Evolutionary conservation across 176 grass and related monocot species (phyloP), one percentile per base, ranked within the genome.

Genomic region (Eremochloa ophiuroides): DNA sequence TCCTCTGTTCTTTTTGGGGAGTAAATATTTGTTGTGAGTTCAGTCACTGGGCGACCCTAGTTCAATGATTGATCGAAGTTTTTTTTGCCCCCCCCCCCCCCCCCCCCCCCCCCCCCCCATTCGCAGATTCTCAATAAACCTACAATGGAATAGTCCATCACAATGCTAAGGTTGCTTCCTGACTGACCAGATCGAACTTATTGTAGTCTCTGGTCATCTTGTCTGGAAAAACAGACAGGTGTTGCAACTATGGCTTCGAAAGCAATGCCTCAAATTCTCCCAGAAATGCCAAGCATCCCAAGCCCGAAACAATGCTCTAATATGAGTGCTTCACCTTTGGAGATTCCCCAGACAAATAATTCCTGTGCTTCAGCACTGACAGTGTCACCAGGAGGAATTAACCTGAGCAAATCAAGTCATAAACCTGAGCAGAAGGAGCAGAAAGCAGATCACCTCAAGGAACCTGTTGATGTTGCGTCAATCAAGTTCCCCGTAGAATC

Each of bases 391-490:
- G 75, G 60, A 71, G 10, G 66, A 72, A 22, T 41, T 22, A 73
- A 74, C 18, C 60, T 71, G 38, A 78, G 56, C 58, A 82, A 85
- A 62, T 35, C 26, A 9, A 80, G 80, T 55, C 72, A 53, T 66
- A 48, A 51, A 29, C 11, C 41, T 17, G 81, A 77, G 47, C 50
- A 20, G 4, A 70, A 74, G 47, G 66, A 81, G 40, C 73, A 82
- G 51, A 85, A 85, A 73, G 65, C 58, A 78, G 72, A 35, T 26
- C 38, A 85, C 28, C 43, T 9, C 38, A 87, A 84, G 44, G 85
- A 63, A 37, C 41, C 89, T 72, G 37, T 50, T 26, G 83, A 90
- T 74, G 50, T 18, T 67, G 38, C 40, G 25, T 30, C 53, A n/a
- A 37, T 31, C 56, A 74, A 86, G 37, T 14, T 38, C 68, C 47